Evolutionary conservation across 345 rosid species (phyloP).

Genomic region (Gossypium raimondii): DNA sequence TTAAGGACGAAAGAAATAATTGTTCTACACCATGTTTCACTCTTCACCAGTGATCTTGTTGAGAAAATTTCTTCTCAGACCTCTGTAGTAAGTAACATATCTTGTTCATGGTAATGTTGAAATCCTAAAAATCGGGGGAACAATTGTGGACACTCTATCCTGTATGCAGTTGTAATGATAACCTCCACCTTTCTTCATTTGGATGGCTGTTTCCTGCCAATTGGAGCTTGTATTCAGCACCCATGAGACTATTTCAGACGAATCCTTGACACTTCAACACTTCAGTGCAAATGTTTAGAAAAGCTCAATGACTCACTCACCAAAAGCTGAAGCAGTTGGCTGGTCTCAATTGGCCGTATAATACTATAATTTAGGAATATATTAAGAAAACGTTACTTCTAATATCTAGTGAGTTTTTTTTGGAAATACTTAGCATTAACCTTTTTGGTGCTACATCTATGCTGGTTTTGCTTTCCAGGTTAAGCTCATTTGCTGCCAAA

Average conservation of each 20-base stretch:
- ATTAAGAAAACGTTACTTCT: background rate
- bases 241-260: background rate
- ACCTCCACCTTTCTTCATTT: background rate
- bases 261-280: background rate
- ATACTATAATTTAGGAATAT: background rate
- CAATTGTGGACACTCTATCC: background rate
- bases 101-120: background rate
- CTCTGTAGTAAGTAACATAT: background rate
- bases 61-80: background rate
- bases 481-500: conserved; percentile 13
- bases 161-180: background rate
- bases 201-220: background rate
- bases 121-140: background rate
- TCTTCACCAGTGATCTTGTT: background rate
- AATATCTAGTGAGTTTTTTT: background rate
- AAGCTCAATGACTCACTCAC: background rate
- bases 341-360: background rate
- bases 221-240: background rate
- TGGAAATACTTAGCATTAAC: background rate
- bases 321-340: background rate
- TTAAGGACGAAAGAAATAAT: background rate
- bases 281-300: background rate
- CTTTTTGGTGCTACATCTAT: background rate
- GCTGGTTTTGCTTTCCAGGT: background rate
- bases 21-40: background rate